These are phyloP conservation scores for Vitis cinerea DNA, from an alignment of 164 flowering plant genomes.

Conservation along the genomic window DNA sequence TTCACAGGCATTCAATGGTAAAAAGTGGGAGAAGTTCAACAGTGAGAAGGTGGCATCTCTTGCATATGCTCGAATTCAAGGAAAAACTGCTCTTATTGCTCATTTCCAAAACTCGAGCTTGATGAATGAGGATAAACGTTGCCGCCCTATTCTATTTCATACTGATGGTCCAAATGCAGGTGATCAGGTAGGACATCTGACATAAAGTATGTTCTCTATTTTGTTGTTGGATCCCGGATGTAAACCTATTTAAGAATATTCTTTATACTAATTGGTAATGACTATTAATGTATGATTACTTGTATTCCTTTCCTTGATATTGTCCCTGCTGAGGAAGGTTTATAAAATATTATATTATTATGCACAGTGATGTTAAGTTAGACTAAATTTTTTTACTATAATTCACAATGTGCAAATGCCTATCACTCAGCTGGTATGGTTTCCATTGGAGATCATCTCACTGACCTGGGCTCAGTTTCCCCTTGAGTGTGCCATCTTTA, in stretches of 20 bases:
- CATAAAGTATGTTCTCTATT: neutral
- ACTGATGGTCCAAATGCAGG: conserved; percentile 94
- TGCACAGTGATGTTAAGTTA: too few species aligned
- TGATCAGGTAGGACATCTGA: conserved; percentile 53
- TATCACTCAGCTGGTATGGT: too few species aligned
- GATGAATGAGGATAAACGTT: conserved; percentile 94
- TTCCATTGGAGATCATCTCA: too few species aligned
- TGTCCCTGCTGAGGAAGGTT: too few species aligned
- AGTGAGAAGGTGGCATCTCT: conserved; percentile 90
- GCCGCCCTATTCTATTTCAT: conserved; percentile 86
- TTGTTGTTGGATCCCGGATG: neutral
- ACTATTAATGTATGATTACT: too few species aligned
- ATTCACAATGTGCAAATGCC: too few species aligned
- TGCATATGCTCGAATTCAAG: conserved; percentile 90
- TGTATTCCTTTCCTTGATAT: too few species aligned
- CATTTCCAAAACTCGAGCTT: conserved; percentile 94
- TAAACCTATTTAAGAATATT: neutral
- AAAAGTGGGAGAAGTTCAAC: conserved; percentile 93
- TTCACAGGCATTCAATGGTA: conserved; percentile 78
- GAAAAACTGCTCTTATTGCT: conserved; percentile 78
- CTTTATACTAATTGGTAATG: neutral
- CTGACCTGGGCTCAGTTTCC: too few species aligned
- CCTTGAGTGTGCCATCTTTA: too few species aligned
- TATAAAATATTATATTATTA: too few species aligned
- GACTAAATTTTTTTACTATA: too few species aligned